Base-by-base conservation (phyloP, 2,329 filamentous ascomycete species). In the Talaromyces sp. region DNA sequence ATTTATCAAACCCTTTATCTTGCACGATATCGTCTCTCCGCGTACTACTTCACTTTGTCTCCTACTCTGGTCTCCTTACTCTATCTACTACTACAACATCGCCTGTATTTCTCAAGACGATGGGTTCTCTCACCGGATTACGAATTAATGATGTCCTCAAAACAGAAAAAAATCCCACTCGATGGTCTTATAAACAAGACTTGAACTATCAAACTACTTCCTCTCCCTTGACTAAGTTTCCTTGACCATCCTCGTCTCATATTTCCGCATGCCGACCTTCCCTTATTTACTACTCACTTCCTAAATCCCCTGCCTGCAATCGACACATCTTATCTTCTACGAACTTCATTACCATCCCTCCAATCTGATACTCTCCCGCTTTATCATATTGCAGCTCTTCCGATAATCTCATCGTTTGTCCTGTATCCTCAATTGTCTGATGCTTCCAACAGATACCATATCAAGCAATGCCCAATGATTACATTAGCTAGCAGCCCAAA, bases 61-160 rank as follows among this genome's bases (percentile, higher is more conserved):
- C 33, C 44, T 58, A 39, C 31, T 46, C 50, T 25, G 42, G 14
- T 39, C 31, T 58, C 42, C 60, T 48, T 48, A 48, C 23, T 58
- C 12, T 57, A 39, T n/a, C 39, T 40, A 40, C 39, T 42, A 33
- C 46, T 31, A 46, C 46, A 55, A 60, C 46, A 54, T 55, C 59
- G 46, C 39, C 46, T 55, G 33, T 35, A n/a, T 40, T 50, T 23
- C 23, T 48, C 55, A 31, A 42, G 55, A 58, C 55, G 55, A 58
- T 44, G 55, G 35, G 55, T 58, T 44, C 28, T 59, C 28, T 61
- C 35, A 44, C 59, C 59, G 59, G 59, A 44, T 61, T 61, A 61
- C 59, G 59, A 61, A 61, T 61, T 61, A 61, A 61, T 61, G 59
- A 61, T 61, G 48, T 54, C 59, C 35, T 40, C 59, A 42, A 54